phyloP scores from a whole-genome alignment of 2,329 filamentous ascomycete species.

The Colletotrichum horii region DNA sequence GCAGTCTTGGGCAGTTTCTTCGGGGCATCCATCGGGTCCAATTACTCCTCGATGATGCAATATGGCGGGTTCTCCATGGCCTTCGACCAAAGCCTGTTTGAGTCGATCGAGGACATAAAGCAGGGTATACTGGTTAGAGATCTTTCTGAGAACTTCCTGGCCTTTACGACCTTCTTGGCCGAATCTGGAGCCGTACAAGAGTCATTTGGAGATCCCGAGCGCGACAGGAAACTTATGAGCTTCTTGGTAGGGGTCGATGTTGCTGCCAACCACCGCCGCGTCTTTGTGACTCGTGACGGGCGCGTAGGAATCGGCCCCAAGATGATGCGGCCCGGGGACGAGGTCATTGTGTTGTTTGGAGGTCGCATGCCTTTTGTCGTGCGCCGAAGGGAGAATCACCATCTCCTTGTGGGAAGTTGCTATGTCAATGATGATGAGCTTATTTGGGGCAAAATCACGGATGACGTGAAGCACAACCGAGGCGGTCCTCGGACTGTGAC shows the following conservation, averaged over 20 bases:
- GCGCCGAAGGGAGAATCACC: not conserved
- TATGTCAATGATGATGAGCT: constrained; percentile 20
- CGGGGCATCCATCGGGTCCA: not conserved
- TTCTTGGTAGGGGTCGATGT: not conserved
- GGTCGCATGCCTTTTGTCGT: constrained; percentile 22
- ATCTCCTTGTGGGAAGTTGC: constrained; percentile 19
- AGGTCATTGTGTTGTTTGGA: constrained; percentile 18
- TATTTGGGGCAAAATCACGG: constrained; percentile 19
- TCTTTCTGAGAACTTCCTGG: not conserved
- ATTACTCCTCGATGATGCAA: not conserved
- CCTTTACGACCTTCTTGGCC: not conserved
- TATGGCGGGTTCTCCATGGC: not conserved
- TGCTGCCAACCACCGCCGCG: constrained; percentile 1
- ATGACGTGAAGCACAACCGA: constrained; percentile 1
- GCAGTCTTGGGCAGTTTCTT: constrained; percentile 5
- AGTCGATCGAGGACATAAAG: not conserved
- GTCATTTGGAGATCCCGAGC: not conserved
- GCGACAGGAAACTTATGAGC: not conserved
- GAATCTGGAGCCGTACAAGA: not conserved
- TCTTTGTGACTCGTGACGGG: constrained; percentile 11
- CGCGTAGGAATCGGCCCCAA: constrained; percentile 18
- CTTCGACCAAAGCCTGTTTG: not conserved
- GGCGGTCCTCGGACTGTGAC: not conserved
- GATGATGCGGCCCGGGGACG: constrained; percentile 18
- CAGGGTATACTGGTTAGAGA: not conserved